Conservation (phyloP, 805 yeast genomes). For the Suhomyces sp. region DNA sequence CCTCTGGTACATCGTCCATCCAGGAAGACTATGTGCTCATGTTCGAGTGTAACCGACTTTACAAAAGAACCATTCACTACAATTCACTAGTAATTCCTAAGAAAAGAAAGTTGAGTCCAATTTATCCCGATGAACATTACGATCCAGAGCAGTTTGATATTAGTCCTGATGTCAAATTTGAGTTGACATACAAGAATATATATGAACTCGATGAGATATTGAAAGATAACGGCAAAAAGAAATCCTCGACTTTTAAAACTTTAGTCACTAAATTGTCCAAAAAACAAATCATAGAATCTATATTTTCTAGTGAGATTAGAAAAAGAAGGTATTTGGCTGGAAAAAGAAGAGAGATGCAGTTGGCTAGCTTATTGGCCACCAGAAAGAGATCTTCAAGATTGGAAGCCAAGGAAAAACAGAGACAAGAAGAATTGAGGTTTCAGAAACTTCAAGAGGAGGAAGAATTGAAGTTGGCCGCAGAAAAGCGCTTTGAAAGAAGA, state of each 20-base stretch:
- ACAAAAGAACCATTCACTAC: slow-evolving; percentile 31
- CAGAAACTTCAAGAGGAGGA: slow-evolving; percentile 45
- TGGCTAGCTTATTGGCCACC: slow-evolving; percentile 60
- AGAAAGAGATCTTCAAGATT: slow-evolving; percentile 74
- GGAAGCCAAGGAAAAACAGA: slow-evolving; percentile 56
- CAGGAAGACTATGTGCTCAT: slow-evolving; percentile 36
- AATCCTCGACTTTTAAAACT: slow-evolving; percentile 29
- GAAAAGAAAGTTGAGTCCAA: slow-evolving; percentile 32
- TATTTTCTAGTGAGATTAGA: slow-evolving; percentile 44
- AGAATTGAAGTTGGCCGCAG: slow-evolving; percentile 42
- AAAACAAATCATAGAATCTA: slow-evolving; percentile 17
- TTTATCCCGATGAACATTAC: slow-evolving; percentile 28
- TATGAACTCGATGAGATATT: slow-evolving; percentile 27
- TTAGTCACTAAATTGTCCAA: slow-evolving; percentile 16
- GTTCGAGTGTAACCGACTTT: slow-evolving; percentile 53
- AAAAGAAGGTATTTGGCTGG: slow-evolving; percentile 53
- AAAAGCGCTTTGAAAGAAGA: slow-evolving; percentile 41
- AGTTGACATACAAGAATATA: slow-evolving; percentile 28
- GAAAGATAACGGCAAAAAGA: slow-evolving; percentile 8
- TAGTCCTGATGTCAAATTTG: slow-evolving; percentile 23
- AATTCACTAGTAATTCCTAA: slow-evolving; percentile 32
- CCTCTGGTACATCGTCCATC: background rate
- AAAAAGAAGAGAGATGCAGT: slow-evolving; percentile 60
- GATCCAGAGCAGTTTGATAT: slow-evolving; percentile 32
- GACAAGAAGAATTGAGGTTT: slow-evolving; percentile 51